Conservation (phyloP, 2,329 filamentous ascomycete species). For the Xylariaceae sp. region DNA sequence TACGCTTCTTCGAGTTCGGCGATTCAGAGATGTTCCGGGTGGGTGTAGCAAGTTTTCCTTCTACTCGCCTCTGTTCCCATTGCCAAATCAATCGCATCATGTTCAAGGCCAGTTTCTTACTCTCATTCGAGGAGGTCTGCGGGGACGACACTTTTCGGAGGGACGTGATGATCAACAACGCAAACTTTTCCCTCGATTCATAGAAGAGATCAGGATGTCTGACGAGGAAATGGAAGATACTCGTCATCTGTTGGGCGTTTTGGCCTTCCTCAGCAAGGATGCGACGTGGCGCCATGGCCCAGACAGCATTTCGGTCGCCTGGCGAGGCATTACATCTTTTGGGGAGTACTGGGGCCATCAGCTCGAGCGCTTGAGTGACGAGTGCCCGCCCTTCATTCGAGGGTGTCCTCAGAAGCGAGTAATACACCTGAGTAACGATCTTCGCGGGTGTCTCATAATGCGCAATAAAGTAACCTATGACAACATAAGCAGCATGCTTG, state of each 20-base stretch:
- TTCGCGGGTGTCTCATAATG: conserved; percentile 95
- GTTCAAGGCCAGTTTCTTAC: conserved; percentile 84
- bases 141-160: conserved; percentile 82
- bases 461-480: conserved; percentile 96
- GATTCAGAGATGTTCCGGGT: conserved; percentile 56
- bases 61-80: conserved; percentile 84
- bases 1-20: conserved; percentile 70
- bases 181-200: conserved; percentile 87
- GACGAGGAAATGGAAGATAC: conserved; percentile 95
- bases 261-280: conserved; percentile 92
- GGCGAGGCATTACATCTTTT: conserved; percentile 68
- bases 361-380: conserved; percentile 89
- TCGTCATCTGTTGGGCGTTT: conserved; percentile 92
- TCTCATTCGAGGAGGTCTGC: conserved; percentile 82
- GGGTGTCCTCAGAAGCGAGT: conserved; percentile 84
- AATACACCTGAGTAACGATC: conserved; percentile 93
- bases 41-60: conserved; percentile 44
- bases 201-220: conserved; percentile 92
- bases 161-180: conserved; percentile 81
- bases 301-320: conserved; percentile 72
- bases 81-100: conserved; percentile 87
- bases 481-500: conserved; percentile 95
- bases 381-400: conserved; percentile 90
- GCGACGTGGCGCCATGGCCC: conserved; percentile 85
- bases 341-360: conserved; percentile 90